A percentile compares a stretch with the other conserved stretches of the same genome.
These are phyloP conservation scores for Ustilago sp. DNA, from an alignment of 1,284 basidiomycete species.

Conservation along the genomic window DNA sequence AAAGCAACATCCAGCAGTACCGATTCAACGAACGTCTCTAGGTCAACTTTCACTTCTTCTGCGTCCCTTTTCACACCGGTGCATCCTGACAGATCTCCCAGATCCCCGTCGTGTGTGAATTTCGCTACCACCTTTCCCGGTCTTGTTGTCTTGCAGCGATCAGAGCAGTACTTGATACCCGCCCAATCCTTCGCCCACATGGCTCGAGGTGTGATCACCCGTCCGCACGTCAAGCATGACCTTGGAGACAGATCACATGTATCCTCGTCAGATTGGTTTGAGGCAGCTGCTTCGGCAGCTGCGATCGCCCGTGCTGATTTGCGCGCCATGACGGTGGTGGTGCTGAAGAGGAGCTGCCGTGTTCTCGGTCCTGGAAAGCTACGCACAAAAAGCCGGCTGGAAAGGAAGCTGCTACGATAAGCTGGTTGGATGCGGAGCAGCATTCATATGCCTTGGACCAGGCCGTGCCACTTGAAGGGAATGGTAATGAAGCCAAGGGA, in stretches of 20 bases:
- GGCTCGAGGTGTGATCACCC: slow-evolving; percentile 57
- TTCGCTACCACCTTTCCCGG: slow-evolving; percentile 22
- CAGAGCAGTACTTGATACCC: slow-evolving; percentile 54
- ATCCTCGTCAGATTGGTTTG: neutral
- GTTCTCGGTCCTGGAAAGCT: no score
- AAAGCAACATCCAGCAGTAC: slow-evolving; percentile 10
- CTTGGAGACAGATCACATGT: slow-evolving; percentile 26
- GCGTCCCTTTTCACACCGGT: neutral
- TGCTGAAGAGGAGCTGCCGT: no score
- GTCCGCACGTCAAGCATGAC: slow-evolving; percentile 54
- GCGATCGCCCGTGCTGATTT: slow-evolving; percentile 36
- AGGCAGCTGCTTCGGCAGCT: slow-evolving; percentile 18
- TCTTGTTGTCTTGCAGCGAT: slow-evolving; percentile 30
- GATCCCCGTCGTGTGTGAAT: neutral
- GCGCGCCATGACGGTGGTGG: slow-evolving; percentile 15
- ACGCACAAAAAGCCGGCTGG: no score
- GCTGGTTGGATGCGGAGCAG: no score
- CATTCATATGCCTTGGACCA: no score
- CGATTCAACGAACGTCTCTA: slow-evolving; percentile 29
- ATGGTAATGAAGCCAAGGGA: no score
- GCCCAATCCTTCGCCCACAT: slow-evolving; percentile 59
- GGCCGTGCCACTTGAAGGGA: no score
- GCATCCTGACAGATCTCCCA: neutral
- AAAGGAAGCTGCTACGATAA: no score
- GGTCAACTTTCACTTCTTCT: slow-evolving; percentile 11